phyloP scores from a whole-genome alignment of 257 asterid species.

The Przewalskia tangutica region DNA sequence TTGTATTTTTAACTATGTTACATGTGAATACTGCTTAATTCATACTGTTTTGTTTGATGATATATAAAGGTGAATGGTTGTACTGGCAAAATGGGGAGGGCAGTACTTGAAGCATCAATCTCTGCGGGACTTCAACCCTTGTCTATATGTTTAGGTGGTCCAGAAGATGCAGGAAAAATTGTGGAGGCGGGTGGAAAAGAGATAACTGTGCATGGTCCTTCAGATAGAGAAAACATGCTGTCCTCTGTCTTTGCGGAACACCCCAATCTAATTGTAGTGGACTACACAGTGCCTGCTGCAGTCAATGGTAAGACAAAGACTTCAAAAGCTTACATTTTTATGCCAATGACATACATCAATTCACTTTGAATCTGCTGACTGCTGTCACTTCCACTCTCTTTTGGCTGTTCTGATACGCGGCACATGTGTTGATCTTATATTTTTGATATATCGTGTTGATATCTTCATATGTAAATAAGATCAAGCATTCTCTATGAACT shows the following conservation, averaged over 20 bases:
- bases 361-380: neutral
- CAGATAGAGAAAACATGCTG: conserved; percentile 48
- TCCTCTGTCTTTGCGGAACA: conserved; percentile 42
- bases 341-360: neutral
- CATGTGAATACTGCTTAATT: neutral
- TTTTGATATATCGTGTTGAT: neutral
- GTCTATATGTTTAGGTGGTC: conserved; percentile 68
- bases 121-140: conserved; percentile 77
- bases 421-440: neutral
- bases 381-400: neutral
- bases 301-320: conserved; percentile 52
- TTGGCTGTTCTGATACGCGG: neutral
- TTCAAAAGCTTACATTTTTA: neutral
- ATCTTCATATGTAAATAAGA: neutral
- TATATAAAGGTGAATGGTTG: conserved; percentile 69
- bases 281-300: conserved; percentile 74
- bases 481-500: neutral
- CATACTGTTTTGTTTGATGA: conserved; percentile 1
- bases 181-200: conserved; percentile 58
- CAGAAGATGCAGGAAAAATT: conserved; percentile 55
- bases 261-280: conserved; percentile 67
- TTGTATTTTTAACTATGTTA: neutral
- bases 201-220: conserved; percentile 56
- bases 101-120: conserved; percentile 89
- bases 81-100: conserved; percentile 88